Conservation (phyloP, 495 filamentous ascomycete genomes). For the Emericellopsis terricola region DNA sequence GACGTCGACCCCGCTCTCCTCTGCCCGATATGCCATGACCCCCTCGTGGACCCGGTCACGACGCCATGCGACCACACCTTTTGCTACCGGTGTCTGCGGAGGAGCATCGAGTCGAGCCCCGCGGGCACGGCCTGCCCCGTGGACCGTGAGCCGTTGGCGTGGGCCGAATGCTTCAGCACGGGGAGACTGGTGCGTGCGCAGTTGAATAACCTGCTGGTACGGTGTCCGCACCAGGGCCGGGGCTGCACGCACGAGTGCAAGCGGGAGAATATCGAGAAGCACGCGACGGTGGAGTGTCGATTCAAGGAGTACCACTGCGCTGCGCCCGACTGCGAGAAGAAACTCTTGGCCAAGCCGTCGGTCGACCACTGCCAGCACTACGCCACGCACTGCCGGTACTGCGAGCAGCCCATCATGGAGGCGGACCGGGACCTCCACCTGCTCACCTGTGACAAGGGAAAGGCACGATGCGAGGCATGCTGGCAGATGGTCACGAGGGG, state of each 20-base stretch:
- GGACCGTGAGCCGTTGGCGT: conserved; percentile 25
- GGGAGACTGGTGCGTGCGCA: conserved; percentile 31
- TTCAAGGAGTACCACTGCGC: conserved; percentile 59
- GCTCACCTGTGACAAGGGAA: conserved; percentile 13
- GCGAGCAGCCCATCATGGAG: conserved; percentile 15
- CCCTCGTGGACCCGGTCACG: conserved; percentile 49
- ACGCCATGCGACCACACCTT: conserved; percentile 46
- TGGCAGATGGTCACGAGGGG: not conserved
- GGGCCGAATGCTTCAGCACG: conserved; percentile 9
- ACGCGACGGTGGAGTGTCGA: conserved; percentile 44
- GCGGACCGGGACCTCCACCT: conserved; percentile 23
- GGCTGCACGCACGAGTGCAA: conserved; percentile 47
- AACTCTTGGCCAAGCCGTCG: conserved; percentile 15
- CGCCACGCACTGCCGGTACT: conserved; percentile 24
- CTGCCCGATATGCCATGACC: conserved; percentile 60
- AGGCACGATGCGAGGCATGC: conserved; percentile 4
- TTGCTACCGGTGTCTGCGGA: conserved; percentile 49
- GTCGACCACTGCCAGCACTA: conserved; percentile 32
- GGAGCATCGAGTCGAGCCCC: conserved; percentile 13
- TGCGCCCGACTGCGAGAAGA: conserved; percentile 20
- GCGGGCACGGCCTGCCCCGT: conserved; percentile 21
- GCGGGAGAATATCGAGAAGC: conserved; percentile 50
- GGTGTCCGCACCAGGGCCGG: conserved; percentile 42
- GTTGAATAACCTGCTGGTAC: conserved; percentile 58
- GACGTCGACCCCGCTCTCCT: conserved; percentile 52